Conservation (phyloP, 139 green algal genomes). For the Deuterostichococcus epilithicus region DNA sequence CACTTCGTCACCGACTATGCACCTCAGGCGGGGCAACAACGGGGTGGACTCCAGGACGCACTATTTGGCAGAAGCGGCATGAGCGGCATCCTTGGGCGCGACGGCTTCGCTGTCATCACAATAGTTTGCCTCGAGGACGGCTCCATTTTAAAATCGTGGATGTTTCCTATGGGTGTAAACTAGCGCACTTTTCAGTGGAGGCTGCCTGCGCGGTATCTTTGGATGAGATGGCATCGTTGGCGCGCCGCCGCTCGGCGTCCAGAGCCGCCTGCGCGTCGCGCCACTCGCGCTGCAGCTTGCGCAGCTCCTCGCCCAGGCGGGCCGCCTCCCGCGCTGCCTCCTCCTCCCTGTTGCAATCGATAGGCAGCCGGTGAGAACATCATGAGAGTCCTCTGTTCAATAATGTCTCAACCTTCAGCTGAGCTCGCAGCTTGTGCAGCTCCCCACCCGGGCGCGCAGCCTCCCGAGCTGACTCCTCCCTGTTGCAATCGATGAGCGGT, state of each 20-base stretch:
- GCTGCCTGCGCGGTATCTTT: not conserved
- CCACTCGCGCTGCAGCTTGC: slow-evolving; percentile 36
- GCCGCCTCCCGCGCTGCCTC: slow-evolving; percentile 10
- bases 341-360: not conserved
- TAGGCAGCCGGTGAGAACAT: not conserved
- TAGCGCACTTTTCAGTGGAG: not conserved
- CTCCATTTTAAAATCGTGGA: too few relatives aligned
- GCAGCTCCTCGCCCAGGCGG: slow-evolving; percentile 21
- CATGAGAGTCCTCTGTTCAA: not conserved
- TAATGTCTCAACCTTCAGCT: not conserved
- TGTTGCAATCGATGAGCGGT: not conserved
- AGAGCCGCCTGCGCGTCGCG: slow-evolving; percentile 2
- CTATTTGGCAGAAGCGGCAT: too few relatives aligned
- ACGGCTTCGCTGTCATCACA: too few relatives aligned
- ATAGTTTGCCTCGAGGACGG: too few relatives aligned
- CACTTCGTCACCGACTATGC: too few relatives aligned
- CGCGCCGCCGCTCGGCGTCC: slow-evolving; percentile 16
- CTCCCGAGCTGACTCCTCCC: slow-evolving; percentile 17
- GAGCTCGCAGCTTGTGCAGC: slow-evolving; percentile 10
- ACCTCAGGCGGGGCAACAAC: too few relatives aligned
- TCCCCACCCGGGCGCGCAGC: slow-evolving; percentile 23
- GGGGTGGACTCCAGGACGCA: too few relatives aligned
- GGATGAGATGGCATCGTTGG: not conserved
- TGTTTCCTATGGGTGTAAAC: too few relatives aligned
- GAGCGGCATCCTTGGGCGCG: too few relatives aligned